phyloP scores from a whole-genome alignment of 2,329 filamentous ascomycete species.

The Aureobasidium lini region DNA sequence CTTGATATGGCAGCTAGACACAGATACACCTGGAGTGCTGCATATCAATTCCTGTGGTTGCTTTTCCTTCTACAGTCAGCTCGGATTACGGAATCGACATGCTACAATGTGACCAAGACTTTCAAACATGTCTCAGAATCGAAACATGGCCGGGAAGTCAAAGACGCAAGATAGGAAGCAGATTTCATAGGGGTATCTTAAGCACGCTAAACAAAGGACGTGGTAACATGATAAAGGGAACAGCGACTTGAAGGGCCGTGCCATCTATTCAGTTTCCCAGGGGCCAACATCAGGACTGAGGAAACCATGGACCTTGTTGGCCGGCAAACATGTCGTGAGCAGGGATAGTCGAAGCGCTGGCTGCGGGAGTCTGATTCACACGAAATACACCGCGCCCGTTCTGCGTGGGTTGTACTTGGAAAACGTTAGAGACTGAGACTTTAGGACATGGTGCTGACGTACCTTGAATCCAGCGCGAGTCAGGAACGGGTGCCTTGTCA shows the following conservation, averaged over 20 bases:
- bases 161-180: neutral
- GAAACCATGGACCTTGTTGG: neutral
- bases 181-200: constrained; percentile 8
- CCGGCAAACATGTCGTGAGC: neutral
- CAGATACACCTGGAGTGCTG: too few relatives aligned
- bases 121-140: neutral
- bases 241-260: too few relatives aligned
- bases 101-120: neutral
- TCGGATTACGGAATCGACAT: neutral
- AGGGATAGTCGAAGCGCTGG: neutral
- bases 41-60: too few relatives aligned
- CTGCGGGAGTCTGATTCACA: neutral
- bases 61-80: neutral
- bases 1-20: too few relatives aligned
- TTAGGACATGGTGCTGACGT: neutral
- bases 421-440: neutral
- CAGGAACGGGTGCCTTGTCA: constrained; percentile 10
- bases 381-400: constrained; percentile 5
- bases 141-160: neutral
- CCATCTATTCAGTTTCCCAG: neutral
- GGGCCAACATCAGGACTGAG: neutral
- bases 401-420: constrained; percentile 4
- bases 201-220: neutral
- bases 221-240: neutral
- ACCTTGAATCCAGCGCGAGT: constrained; percentile 12